A percentile compares a stretch with the other conserved stretches of the same genome.
phyloP scores from a whole-genome alignment of 768 basidiomycete species.

The Suillus placidus region DNA sequence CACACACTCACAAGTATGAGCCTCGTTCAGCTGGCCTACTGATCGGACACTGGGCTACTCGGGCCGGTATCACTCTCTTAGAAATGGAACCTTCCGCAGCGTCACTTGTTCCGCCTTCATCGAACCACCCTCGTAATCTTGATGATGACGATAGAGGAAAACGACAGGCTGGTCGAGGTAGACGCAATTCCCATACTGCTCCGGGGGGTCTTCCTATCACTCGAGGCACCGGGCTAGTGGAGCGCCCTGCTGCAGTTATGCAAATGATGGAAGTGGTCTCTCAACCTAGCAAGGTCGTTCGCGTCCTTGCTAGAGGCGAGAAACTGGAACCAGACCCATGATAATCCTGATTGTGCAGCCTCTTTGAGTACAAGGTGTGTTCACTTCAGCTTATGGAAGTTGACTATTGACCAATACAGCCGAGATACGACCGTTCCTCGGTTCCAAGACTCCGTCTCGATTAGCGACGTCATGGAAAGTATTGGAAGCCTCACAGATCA shows the following conservation, averaged over 20 bases:
- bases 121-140: constrained; percentile 22
- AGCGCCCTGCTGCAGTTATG: constrained; percentile 76
- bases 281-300: constrained; percentile 73
- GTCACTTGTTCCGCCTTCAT: constrained; percentile 17
- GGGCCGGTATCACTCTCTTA: constrained; percentile 59
- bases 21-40: constrained; percentile 64
- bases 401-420: constrained; percentile 4
- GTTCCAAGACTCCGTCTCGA: constrained; percentile 11
- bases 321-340: constrained; percentile 62
- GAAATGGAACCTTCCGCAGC: constrained; percentile 46
- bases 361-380: constrained; percentile 11
- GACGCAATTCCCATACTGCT: constrained; percentile 29
- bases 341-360: constrained; percentile 13
- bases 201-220: constrained; percentile 21
- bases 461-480: constrained; percentile 6
- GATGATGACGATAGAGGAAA: constrained; percentile 39
- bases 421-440: constrained; percentile 6
- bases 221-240: constrained; percentile 56
- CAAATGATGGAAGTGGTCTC: constrained; percentile 81
- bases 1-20: constrained; percentile 60
- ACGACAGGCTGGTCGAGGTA: constrained; percentile 30
- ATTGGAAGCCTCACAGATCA: constrained; percentile 8
- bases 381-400: background rate
- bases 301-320: constrained; percentile 83
- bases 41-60: constrained; percentile 67